A percentile compares a stretch with the other conserved stretches of the same genome.
phyloP scores from a whole-genome alignment of 208 protist genomes.

The Leishmania tropica region DNA sequence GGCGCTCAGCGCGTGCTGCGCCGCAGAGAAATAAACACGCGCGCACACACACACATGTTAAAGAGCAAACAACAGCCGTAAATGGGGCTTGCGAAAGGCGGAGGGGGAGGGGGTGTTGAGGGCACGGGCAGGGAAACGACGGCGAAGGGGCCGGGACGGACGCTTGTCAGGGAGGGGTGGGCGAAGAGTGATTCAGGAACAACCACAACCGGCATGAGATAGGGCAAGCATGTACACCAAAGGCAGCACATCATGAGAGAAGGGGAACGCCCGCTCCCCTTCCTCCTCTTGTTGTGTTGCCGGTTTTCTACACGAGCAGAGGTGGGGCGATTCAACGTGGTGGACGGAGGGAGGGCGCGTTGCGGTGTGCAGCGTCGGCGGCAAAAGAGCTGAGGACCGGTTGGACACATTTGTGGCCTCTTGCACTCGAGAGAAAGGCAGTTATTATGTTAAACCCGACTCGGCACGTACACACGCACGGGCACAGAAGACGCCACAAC shows the following conservation, averaged over 20 bases:
- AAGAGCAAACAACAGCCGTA: background rate
- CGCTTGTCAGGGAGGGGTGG: background rate
- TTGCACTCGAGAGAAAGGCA: background rate
- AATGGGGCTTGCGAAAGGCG: background rate
- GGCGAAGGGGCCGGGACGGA: too few relatives aligned
- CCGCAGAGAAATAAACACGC: background rate
- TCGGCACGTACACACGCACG: background rate
- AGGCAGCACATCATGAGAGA: background rate
- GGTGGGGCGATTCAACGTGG: background rate
- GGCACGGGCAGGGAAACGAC: too few relatives aligned
- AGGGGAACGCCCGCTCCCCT: too few relatives aligned
- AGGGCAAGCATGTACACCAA: background rate
- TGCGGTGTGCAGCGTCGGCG: background rate
- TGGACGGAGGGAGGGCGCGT: background rate
- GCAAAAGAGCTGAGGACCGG: too few relatives aligned
- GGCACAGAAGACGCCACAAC: background rate
- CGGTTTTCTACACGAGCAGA: background rate
- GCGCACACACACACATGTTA: background rate
- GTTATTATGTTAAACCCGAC: background rate
- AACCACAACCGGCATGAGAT: background rate
- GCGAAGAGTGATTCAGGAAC: background rate
- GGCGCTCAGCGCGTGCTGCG: background rate
- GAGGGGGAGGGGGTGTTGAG: too few relatives aligned
- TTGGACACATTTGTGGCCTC: too few relatives aligned
- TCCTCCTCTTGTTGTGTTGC: too few relatives aligned